Base-by-base conservation (phyloP, 108 stramenopile species). In the Nitzschia sp. region DNA sequence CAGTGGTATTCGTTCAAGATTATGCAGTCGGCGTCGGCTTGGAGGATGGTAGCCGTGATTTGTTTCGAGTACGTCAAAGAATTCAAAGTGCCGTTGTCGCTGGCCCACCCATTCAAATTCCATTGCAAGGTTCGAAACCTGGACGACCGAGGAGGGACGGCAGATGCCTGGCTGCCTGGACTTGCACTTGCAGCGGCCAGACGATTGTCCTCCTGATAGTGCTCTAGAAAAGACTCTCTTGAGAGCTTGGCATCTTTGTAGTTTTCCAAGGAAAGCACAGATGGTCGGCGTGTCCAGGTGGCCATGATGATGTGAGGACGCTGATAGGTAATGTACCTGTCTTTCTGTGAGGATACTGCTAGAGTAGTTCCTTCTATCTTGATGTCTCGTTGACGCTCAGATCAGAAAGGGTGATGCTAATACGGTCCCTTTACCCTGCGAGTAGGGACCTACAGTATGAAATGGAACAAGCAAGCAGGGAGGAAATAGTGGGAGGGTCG, bases 1-100 rank as follows among this genome's bases (percentile, higher is more conserved):
- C 67, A 68, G 19, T 68, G 67, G 19, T 54, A 54, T 31, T 68
- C 67, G 31, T 68, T 68, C 31, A 68, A 56, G 1, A 68, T 53
- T 23, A 68, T 27, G 34, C 50, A 36, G 41, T 68, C 67, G 26
- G 55, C 36, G 44, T 68, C 35, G 31, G 67, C 38, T 1, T 57
- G 52, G 17, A 35, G 45, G 8, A 68, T 56, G 26, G 67, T 54
- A 4, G 31, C 31, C 9, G 31, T 28, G 22, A 58, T 68, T 44
- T 54, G 53, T 13, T 41, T 34, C 19, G 56, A 36, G 19, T 54
- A 19, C 11, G 67, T 45, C 0, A 30, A 50, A n/a, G 44, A n/a
- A 36, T 58, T 66, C 0, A 50, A 45, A 16, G 33, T 45, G 35
- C 53, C 67, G 17, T 28, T 35, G 28, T 53, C 53, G 19, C 53